Base-by-base conservation (phyloP, 2,329 filamentous ascomycete genomes). In the Penicillium sp. region DNA sequence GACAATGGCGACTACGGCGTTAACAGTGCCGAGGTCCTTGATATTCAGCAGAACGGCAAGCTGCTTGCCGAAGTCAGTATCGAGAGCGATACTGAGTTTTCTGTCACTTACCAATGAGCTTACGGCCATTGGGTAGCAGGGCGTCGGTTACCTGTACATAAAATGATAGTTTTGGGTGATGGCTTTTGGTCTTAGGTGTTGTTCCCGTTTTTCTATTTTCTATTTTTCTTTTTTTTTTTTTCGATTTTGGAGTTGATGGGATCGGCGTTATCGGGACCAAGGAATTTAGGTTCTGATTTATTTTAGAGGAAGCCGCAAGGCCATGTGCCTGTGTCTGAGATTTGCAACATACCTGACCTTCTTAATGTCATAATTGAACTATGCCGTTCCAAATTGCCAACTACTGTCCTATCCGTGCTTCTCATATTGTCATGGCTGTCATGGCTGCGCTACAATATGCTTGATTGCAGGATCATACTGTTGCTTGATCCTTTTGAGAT, bases 1-100 rank as follows among this genome's bases (percentile, higher is more conserved):
- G 58, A 56, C 2, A 56, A 55, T 5, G 41, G 24, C 14, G 57
- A 50, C 7, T 63, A 63, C 50, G 70, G 69, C 22, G 65, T 73
- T 8, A 60, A 65, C 1, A 71, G 70, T 25, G 73, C 70, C n/a
- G 69, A 67, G 9, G 68, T 79, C 51, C 63, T 80, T 46, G 76
- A 80, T 48, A 74, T 81, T 48, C 64, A 75, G 63, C 77, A 80
- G 65, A 69, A 67, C 46, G 61, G 63, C 51, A 54, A 68, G 46
- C 61, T 76, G 10, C 50, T 68, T 47, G 69, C 70, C 3, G 44
- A 64, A 25, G 63, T 66, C 6, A 46, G 61, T 6, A 46, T 67
- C 8, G 24, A 54, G 4, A 65, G 66, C 16, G 56, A 68, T 27
- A 57, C 54, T 3, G 55, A 65, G 38, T 59, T 72, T 25, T 54